Evolutionary conservation across 2,329 filamentous ascomycete species (phyloP).

Genomic region (Beauveria bassiana): DNA sequence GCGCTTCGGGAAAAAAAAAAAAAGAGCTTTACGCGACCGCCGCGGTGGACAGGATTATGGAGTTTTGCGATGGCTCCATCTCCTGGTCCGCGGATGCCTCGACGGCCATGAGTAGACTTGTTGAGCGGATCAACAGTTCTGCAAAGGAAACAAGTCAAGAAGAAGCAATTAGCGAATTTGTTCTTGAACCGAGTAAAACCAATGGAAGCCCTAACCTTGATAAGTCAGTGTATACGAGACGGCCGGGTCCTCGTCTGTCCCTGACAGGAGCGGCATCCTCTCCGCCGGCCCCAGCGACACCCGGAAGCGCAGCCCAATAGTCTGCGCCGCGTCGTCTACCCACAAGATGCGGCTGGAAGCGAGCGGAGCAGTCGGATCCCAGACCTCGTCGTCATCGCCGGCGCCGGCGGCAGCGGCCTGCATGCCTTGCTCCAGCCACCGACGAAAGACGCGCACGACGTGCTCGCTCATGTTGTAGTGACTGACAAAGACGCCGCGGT

Average conservation of each 20-base stretch:
- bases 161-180: not conserved
- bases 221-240: slow-evolving; percentile 65
- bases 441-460: slow-evolving; percentile 62
- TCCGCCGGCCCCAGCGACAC: slow-evolving; percentile 35
- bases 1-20: not conserved
- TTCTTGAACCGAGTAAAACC: no score
- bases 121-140: slow-evolving; percentile 4
- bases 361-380: not conserved
- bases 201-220: slow-evolving; percentile 45
- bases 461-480: slow-evolving; percentile 60
- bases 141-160: not conserved
- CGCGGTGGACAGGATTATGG: slow-evolving; percentile 1
- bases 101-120: slow-evolving; percentile 8
- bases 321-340: slow-evolving; percentile 48
- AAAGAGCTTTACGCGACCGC: not conserved
- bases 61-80: not conserved
- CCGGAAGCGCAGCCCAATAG: slow-evolving; percentile 61
- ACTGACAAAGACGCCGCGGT: slow-evolving; percentile 55
- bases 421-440: slow-evolving; percentile 53
- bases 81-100: not conserved
- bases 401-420: slow-evolving; percentile 27
- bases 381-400: not conserved
- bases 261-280: slow-evolving; percentile 46
- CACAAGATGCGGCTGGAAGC: slow-evolving; percentile 48
- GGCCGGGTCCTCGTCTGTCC: slow-evolving; percentile 54